Base-by-base conservation (phyloP, 371 early-diverging fungal genomes). In the Rhizopus microsporus region DNA sequence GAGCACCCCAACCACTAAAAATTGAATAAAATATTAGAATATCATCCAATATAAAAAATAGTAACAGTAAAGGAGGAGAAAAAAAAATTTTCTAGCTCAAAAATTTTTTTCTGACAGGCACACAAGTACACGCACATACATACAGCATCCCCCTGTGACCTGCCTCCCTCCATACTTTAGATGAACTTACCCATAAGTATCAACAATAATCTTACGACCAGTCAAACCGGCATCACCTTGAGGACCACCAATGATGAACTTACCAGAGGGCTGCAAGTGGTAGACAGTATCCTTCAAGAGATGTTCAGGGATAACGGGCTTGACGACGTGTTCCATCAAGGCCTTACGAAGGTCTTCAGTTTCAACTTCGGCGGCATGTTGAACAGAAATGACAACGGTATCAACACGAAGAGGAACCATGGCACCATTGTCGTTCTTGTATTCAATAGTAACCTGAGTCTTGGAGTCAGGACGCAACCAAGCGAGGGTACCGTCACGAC, bases 181-280 rank as follows among this genome's bases (percentile, higher is more conserved):
- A 23, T 23, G 6, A 38, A 62, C 56, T 60, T 62, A 62, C 59
- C 74, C 78, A 75, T 90, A 91, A 69, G 94, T 90, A 77, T 94
- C 95, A 74, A 99, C 99, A 72, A 99, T 98, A 74, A 99, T 97
- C 92, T 99, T 99, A 84, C 99, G 96, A 51, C 99, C 99, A 67
- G 99, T 99, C 62, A 99, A 86, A 79, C 99, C 99, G 62, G 98
- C 97, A 84, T 99, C 99, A 84, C 98, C 99, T 83, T 98, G 97
- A 61, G 99, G 99, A 63, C 99, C 99, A 81, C 99, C 99, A 61
- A 98, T 97, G 84, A 99, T 88, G 89, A 99, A 99, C 71, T 90
- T 89, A 73, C 99, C 99, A 72, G 97, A 96, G 60, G 99, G 99
- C 83, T 98, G 98, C 72, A 99, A 77, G 81, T 96, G 95, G 88